Conservation (phyloP, 2,329 filamentous ascomycete species). For the Fonsecaea monophora region DNA sequence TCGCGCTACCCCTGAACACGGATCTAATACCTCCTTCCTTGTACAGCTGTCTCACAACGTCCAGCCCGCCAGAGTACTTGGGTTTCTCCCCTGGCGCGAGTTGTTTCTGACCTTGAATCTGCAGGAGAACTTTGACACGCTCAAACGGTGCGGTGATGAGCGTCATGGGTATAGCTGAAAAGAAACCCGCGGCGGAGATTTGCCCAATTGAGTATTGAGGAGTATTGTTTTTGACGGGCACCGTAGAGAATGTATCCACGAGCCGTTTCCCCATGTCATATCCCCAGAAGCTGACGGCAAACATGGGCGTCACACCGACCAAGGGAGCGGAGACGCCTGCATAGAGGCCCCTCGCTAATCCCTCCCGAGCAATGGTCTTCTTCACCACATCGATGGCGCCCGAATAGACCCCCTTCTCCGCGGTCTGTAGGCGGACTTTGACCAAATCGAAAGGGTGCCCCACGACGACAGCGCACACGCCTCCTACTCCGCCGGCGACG, state of each 20-base stretch:
- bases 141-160: constrained; percentile 98
- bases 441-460: constrained; percentile 97
- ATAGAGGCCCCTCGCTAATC: constrained; percentile 79
- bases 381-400: constrained; percentile 89
- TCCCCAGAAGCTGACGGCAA: constrained; percentile 76
- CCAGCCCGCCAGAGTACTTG: constrained; percentile 82
- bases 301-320: constrained; percentile 98
- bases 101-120: constrained; percentile 91
- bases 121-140: constrained; percentile 96
- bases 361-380: constrained; percentile 87
- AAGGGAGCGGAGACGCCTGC: constrained; percentile 96
- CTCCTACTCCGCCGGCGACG: constrained; percentile 88
- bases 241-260: constrained; percentile 71
- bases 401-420: constrained; percentile 89
- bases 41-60: constrained; percentile 94
- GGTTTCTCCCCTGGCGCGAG: constrained; percentile 89
- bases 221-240: constrained; percentile 65
- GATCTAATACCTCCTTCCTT: constrained; percentile 85
- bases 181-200: constrained; percentile 91
- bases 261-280: constrained; percentile 95
- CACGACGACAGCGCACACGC: constrained; percentile 90
- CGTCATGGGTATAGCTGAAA: constrained; percentile 97
- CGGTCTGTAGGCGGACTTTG: constrained; percentile 96
- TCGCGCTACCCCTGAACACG: constrained; percentile 88
- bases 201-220: constrained; percentile 80